These are phyloP conservation scores for Climacium dendroides DNA, from an alignment of 225 moss, liverwort and hornwort species.

Conservation along the genomic window DNA sequence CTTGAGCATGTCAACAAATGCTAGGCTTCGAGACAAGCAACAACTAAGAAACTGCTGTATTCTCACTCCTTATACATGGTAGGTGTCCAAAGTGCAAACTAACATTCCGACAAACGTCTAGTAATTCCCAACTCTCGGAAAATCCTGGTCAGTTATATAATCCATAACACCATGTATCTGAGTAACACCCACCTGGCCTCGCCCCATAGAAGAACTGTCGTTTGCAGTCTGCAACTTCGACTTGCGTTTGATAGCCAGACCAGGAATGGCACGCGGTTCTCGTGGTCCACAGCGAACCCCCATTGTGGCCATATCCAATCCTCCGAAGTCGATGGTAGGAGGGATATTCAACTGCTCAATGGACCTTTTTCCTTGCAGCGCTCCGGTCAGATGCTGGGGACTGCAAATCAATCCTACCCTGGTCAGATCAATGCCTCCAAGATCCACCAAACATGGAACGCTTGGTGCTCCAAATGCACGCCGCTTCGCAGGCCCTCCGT, in stretches of 20 bases:
- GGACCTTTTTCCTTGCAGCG: constrained; percentile 25
- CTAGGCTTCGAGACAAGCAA: background rate
- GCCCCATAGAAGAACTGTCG: constrained; percentile 31
- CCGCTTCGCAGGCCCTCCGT: constrained; percentile 21
- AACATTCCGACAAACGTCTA: background rate
- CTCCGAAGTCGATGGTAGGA: constrained; percentile 68
- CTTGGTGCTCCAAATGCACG: constrained; percentile 23
- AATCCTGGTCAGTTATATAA: background rate
- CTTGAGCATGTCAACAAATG: background rate
- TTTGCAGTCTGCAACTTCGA: constrained; percentile 46
- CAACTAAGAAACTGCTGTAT: background rate
- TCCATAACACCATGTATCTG: background rate
- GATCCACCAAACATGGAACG: constrained; percentile 49
- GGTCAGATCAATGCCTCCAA: constrained; percentile 56
- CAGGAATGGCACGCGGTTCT: constrained; percentile 46
- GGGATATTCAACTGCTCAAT: constrained; percentile 40
- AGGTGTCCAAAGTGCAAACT: background rate
- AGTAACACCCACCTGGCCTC: constrained; percentile 28
- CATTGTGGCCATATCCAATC: constrained; percentile 74
- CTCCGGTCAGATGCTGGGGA: constrained; percentile 19
- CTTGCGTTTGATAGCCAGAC: constrained; percentile 50
- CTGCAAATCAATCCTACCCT: constrained; percentile 45
- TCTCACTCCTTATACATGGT: background rate
- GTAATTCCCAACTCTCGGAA: background rate
- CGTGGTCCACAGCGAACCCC: constrained; percentile 71